Conservation (phyloP, 1,284 basidiomycete genomes). For the Puccinia novopanici region DNA sequence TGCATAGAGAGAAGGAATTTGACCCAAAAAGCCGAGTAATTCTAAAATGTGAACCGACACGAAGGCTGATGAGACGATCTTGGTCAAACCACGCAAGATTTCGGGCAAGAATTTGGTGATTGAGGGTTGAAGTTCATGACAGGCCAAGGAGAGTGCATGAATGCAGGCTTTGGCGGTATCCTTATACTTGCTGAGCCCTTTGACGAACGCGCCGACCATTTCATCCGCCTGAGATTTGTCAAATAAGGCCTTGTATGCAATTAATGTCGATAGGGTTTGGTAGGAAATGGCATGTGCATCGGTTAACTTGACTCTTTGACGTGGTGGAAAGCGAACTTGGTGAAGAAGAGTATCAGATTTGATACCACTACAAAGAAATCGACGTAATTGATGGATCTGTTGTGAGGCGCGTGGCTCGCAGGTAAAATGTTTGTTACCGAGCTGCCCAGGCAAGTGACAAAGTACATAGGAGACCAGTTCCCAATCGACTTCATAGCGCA, state of each 20-base stretch:
- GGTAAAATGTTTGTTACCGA: conserved; percentile 94
- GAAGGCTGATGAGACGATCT: conserved; percentile 89
- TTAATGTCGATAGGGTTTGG: conserved; percentile 81
- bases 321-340: conserved; percentile 64
- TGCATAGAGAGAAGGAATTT: conserved; percentile 74
- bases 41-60: conserved; percentile 95
- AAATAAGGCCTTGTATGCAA: conserved; percentile 83
- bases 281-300: conserved; percentile 88
- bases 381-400: conserved; percentile 70
- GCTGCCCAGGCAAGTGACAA: conserved; percentile 84
- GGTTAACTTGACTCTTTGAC: conserved; percentile 65
- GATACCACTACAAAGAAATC: conserved; percentile 71
- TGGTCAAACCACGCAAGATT: conserved; percentile 84
- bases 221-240: conserved; percentile 67
- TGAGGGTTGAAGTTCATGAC: conserved; percentile 83
- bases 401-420: conserved; percentile 79
- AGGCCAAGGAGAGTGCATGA: conserved; percentile 82
- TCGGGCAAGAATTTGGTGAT: conserved; percentile 77
- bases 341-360: conserved; percentile 66
- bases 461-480: conserved; percentile 90
- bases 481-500: conserved; percentile 82
- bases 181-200: conserved; percentile 72
- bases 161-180: conserved; percentile 85
- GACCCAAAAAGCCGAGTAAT: conserved; percentile 84
- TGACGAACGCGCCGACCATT: conserved; percentile 80